A percentile compares a stretch with the other conserved stretches of the same genome.
phyloP scores from a whole-genome alignment of 176 grass and related monocot species.

The Raddia distichophylla region DNA sequence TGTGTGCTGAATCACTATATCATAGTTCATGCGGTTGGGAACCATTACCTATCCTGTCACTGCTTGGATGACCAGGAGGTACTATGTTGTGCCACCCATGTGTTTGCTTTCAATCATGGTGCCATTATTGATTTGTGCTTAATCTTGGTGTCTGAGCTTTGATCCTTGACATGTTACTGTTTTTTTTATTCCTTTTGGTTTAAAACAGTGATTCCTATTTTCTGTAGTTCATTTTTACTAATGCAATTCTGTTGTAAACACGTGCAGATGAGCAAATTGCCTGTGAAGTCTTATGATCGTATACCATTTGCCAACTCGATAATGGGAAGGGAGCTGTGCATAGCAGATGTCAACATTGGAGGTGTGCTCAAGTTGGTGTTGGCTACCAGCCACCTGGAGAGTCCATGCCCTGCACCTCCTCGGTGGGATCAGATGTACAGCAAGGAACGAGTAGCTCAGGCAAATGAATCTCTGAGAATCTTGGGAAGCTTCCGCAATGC shows the following conservation, averaged over 20 bases:
- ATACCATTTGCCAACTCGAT: constrained; percentile 56
- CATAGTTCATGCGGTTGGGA: neutral
- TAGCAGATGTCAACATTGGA: constrained; percentile 54
- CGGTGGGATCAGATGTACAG: constrained; percentile 91
- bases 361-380: constrained; percentile 47
- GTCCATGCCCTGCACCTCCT: constrained; percentile 78
- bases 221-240: constrained; percentile 7
- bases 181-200: neutral
- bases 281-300: constrained; percentile 52
- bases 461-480: constrained; percentile 56
- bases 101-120: constrained; percentile 14
- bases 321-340: constrained; percentile 79
- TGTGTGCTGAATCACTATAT: neutral
- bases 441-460: constrained; percentile 65
- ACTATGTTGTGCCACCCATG: too few relatives aligned
- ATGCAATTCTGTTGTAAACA: constrained; percentile 28
- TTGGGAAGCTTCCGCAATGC: constrained; percentile 46
- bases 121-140: neutral
- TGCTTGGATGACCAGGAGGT: too few relatives aligned
- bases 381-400: constrained; percentile 85
- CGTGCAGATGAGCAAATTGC: constrained; percentile 87
- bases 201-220: neutral
- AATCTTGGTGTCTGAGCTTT: constrained; percentile 5
- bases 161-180: neutral
- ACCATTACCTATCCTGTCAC: neutral